Base-by-base conservation (phyloP, 2,329 filamentous ascomycete genomes). In the Lomentospora prolificans region DNA sequence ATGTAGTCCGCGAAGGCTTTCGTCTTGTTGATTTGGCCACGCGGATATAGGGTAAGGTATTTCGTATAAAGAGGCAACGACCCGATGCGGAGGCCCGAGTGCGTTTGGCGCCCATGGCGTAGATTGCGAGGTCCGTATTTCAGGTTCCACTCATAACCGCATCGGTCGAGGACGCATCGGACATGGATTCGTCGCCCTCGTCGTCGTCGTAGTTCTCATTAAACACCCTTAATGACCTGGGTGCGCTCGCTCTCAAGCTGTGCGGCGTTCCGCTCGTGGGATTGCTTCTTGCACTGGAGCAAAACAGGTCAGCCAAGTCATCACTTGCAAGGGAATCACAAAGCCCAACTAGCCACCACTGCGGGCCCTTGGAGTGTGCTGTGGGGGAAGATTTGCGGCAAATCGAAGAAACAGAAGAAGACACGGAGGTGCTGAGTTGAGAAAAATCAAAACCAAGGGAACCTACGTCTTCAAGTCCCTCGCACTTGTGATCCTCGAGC, bases 201-300 rank as follows among this genome's bases (percentile, higher is more conserved):
- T 58, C 56, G 50, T 59, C 59, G 28, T 59, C 57, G 52, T 59
- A 57, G 50, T 57, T 55, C 56, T 59, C 59, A 36, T 72, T 81
- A 96, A 70, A 95, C 86, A 60, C 91, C 91, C 73, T 88, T 91
- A 74, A 97, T 94, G 64, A 95, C 90, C 61, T 92, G 87, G 50
- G 94, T 99, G 67, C 92, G 81, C 79, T 99, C 92, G 57, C 85
- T 83, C 72, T 96, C 89, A 67, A 99, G 78, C 75, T 95, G 91
- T 61, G 90, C 87, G 58, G 90, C 89, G 70, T 99, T 99, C 62
- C 90, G 85, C 70, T 95, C 90, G 72, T 96, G 90, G 51, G 89
- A 92, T 71, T 96, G 90, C 77, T 95, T 94, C 80, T 96, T 96
- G 80, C 92, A 96, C 83, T 86, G 66, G 28, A 57, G 53, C 55